Percentiles rank a stretch among this genome's conserved stretches.
phyloP scores from a whole-genome alignment of 2,329 filamentous ascomycete species.

The Dactylellina haptotyla region DNA sequence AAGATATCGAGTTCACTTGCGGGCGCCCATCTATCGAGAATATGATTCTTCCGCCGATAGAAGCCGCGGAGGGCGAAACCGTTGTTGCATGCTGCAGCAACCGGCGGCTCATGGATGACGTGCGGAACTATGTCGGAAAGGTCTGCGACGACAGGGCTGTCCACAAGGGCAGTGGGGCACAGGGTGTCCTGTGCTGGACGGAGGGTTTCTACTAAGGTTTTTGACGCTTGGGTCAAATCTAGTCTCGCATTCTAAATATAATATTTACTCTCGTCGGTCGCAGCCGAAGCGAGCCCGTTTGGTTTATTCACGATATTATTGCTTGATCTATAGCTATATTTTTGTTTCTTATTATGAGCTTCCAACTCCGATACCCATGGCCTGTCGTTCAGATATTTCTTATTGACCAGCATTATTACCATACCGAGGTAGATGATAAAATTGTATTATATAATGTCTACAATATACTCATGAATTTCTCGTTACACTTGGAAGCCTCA shows the following conservation, averaged over 20 bases:
- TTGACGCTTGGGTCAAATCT: not conserved
- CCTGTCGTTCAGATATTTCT: no score
- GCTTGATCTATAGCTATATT: no score
- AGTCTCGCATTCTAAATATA: not conserved
- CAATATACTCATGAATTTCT: no score
- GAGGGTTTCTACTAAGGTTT: slow-evolving; percentile 37
- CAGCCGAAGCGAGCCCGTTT: not conserved
- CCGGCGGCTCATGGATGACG: slow-evolving; percentile 43
- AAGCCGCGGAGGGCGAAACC: slow-evolving; percentile 34
- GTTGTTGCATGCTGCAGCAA: slow-evolving; percentile 46
- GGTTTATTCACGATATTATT: not conserved
- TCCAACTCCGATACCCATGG: no score
- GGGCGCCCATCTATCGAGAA: slow-evolving; percentile 27
- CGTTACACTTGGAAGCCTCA: no score
- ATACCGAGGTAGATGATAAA: no score
- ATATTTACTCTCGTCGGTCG: not conserved
- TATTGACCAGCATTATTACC: no score
- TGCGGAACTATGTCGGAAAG: slow-evolving; percentile 39
- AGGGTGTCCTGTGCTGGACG: slow-evolving; percentile 49
- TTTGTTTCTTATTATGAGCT: no score
- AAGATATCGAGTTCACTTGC: slow-evolving; percentile 40
- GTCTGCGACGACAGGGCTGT: slow-evolving; percentile 50
- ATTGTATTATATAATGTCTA: no score
- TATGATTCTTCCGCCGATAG: slow-evolving; percentile 41
- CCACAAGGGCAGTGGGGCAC: slow-evolving; percentile 48